phyloP scores from a whole-genome alignment of 176 grass and related monocot species.

The Elymus sibiricus region DNA sequence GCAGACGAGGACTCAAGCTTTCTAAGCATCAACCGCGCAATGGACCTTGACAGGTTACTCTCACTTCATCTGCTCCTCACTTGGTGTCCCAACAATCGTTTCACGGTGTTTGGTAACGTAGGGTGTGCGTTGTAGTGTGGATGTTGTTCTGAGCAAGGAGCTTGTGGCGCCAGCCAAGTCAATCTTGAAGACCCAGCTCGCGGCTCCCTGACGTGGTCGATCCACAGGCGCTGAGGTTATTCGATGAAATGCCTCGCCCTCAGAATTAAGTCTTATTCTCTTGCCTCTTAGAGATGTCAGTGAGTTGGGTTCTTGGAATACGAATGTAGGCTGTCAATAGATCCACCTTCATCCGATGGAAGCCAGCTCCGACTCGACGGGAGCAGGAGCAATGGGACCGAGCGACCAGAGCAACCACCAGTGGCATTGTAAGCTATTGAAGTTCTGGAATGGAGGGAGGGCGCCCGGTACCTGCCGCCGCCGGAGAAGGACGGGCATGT shows the following conservation, averaged over 20 bases:
- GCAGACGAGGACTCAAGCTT: slow-evolving; percentile 62
- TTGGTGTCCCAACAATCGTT: not conserved
- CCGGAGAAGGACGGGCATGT: no score
- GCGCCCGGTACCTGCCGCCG: no score
- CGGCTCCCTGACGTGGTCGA: slow-evolving; percentile 62
- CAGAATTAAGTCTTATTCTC: not conserved
- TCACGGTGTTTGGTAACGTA: not conserved
- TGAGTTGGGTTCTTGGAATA: slow-evolving; percentile 22
- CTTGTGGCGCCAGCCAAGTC: slow-evolving; percentile 66
- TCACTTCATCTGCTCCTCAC: not conserved
- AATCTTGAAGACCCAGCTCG: slow-evolving; percentile 72
- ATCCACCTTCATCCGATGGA: slow-evolving; percentile 57
- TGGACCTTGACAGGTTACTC: slow-evolving; percentile 79
- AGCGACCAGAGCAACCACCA: slow-evolving; percentile 67
- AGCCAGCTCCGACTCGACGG: slow-evolving; percentile 76
- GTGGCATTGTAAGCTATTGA: slow-evolving; percentile 60
- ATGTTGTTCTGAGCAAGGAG: no score
- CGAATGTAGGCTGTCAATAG: slow-evolving; percentile 49
- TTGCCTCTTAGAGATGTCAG: not conserved
- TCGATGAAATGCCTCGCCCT: not conserved
- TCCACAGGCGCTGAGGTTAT: slow-evolving; percentile 42
- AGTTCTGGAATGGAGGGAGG: no score
- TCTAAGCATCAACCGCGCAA: slow-evolving; percentile 81
- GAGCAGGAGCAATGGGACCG: slow-evolving; percentile 89
- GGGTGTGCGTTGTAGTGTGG: no score